A percentile compares a stretch with the other conserved stretches of the same genome.
phyloP scores from a whole-genome alignment of 768 basidiomycete species.

The Clitopilus passeckerianus region DNA sequence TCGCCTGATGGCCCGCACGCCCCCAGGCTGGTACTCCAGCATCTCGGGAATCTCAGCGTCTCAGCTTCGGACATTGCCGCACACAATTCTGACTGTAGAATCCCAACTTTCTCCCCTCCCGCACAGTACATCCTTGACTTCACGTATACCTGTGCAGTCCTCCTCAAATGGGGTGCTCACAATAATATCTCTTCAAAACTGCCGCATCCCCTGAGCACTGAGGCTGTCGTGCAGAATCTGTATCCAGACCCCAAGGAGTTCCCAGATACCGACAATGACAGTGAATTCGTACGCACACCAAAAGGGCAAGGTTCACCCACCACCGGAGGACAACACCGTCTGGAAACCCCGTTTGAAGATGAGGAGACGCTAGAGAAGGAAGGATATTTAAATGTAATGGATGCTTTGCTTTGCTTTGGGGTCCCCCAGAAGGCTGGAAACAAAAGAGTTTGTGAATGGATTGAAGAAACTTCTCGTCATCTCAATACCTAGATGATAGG shows the following conservation, averaged over 20 bases:
- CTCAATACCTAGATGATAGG: background rate
- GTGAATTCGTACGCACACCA: background rate
- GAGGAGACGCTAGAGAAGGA: background rate
- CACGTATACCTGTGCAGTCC: background rate
- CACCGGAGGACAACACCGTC: background rate
- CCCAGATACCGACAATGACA: background rate
- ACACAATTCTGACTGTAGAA: background rate
- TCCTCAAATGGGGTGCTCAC: background rate
- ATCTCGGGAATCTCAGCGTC: background rate
- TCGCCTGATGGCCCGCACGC: background rate
- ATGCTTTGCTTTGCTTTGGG: background rate
- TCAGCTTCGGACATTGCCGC: background rate
- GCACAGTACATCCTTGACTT: background rate
- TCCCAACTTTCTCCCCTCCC: background rate
- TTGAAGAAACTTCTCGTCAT: background rate
- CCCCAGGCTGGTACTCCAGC: background rate
- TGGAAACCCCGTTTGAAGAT: background rate
- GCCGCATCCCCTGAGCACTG: background rate
- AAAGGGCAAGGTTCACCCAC: background rate
- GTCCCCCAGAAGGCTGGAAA: background rate
- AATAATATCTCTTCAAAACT: background rate
- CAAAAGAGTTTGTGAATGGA: background rate
- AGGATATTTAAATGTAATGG: background rate
- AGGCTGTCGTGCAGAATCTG: background rate
- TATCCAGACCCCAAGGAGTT: background rate